These are phyloP conservation scores for Skeletonema grethae DNA, from an alignment of 108 stramenopile species.

Conservation along the genomic window DNA sequence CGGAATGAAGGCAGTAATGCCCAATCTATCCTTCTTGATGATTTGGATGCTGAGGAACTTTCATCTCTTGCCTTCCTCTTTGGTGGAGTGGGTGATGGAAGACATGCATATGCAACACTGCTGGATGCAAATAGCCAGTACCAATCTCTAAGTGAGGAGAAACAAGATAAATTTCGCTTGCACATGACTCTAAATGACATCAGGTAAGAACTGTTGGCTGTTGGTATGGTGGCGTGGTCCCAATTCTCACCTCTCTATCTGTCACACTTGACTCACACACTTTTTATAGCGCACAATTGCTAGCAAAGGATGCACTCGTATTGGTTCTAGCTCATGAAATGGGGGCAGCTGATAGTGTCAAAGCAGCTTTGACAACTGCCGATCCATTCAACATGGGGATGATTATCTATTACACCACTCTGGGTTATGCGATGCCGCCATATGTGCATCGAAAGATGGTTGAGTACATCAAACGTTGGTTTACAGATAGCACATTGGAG, in stretches of 20 bases:
- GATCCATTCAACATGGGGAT: constrained; percentile 20
- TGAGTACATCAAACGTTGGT: constrained; percentile 17
- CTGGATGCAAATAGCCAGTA: constrained; percentile 29
- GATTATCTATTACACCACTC: constrained; percentile 14
- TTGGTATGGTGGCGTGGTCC: no score
- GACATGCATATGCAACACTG: constrained; percentile 20
- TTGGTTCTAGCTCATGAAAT: constrained; percentile 16
- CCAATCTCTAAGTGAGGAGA: not conserved
- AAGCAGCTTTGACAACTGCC: not conserved
- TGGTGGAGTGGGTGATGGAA: constrained; percentile 30
- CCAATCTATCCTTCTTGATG: constrained; percentile 22
- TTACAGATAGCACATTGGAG: constrained; percentile 14
- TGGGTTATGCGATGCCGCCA: constrained; percentile 26
- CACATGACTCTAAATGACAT: constrained; percentile 29
- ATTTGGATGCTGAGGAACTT: constrained; percentile 25
- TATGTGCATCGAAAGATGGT: constrained; percentile 16
- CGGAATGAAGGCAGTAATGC: constrained; percentile 7
- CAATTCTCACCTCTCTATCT: no score
- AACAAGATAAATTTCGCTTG: constrained; percentile 20
- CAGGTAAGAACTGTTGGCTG: not conserved
- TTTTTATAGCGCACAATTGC: constrained; percentile 8
- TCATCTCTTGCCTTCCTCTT: constrained; percentile 31
- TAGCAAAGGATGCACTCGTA: constrained; percentile 27
- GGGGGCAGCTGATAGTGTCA: constrained; percentile 7
- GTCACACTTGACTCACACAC: no score